phyloP scores from a whole-genome alignment of 2,329 filamentous ascomycete species.

The Niveomyces coronatus region DNA sequence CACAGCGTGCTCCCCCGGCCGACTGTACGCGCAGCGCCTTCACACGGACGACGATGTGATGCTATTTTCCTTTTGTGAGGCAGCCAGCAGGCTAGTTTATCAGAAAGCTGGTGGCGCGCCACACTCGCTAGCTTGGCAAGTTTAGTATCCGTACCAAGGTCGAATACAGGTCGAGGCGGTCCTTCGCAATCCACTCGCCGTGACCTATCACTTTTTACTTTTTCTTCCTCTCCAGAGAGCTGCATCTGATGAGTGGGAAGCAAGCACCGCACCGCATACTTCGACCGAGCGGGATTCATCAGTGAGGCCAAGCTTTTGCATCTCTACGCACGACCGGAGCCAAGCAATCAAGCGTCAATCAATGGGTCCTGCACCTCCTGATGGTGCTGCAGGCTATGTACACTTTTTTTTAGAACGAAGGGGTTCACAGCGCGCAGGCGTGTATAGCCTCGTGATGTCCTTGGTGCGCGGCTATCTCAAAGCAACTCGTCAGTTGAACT shows the following conservation, averaged over 20 bases:
- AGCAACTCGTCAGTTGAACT: too few relatives aligned
- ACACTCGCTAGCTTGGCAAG: constrained; percentile 4
- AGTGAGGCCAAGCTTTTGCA: too few relatives aligned
- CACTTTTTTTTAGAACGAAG: too few relatives aligned
- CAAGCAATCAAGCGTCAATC: too few relatives aligned
- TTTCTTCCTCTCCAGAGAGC: constrained; percentile 3
- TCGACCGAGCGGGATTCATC: neutral
- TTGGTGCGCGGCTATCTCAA: too few relatives aligned
- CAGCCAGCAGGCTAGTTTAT: constrained; percentile 3
- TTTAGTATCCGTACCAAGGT: constrained; percentile 13
- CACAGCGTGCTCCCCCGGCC: neutral
- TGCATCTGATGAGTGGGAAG: constrained; percentile 3
- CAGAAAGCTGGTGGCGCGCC: constrained; percentile 2
- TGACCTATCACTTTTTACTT: constrained; percentile 14
- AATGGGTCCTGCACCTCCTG: too few relatives aligned
- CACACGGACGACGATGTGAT: neutral
- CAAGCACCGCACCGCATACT: neutral
- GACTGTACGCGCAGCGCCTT: neutral
- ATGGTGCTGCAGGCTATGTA: too few relatives aligned
- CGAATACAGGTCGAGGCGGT: constrained; percentile 14
- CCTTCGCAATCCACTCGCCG: constrained; percentile 10
- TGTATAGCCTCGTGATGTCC: too few relatives aligned
- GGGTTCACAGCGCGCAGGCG: too few relatives aligned
- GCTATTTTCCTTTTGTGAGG: constrained; percentile 6
- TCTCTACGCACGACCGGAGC: too few relatives aligned